Percentiles rank a stretch among this genome's conserved stretches.
These are phyloP conservation scores for Neurospora sp. DNA, from an alignment of 495 filamentous ascomycete species.

Conservation along the genomic window DNA sequence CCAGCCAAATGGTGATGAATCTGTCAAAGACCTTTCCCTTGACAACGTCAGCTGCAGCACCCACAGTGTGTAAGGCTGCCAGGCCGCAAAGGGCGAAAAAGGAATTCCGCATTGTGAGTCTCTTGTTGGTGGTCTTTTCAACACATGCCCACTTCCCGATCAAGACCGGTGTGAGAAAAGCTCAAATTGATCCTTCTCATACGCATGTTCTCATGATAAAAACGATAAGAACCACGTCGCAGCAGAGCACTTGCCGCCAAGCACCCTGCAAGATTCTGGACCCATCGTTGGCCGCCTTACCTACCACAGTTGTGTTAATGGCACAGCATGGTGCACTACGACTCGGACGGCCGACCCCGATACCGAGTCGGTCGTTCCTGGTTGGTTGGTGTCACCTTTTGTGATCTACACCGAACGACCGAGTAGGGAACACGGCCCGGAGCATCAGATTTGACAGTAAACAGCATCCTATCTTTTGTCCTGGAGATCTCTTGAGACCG, in stretches of 20 bases:
- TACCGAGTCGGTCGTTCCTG: background rate
- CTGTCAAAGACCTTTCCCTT: slow-evolving; percentile 54
- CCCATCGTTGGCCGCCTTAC: background rate
- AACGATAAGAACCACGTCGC: background rate
- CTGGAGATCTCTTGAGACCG: background rate
- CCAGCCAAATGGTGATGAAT: slow-evolving; percentile 61
- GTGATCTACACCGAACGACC: background rate
- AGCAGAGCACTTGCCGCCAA: background rate
- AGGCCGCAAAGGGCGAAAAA: background rate
- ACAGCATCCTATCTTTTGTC: background rate
- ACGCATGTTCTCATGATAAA: background rate
- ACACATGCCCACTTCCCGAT: background rate
- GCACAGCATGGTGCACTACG: background rate
- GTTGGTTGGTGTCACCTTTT: background rate
- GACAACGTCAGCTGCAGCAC: slow-evolving; percentile 18
- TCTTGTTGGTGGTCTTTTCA: background rate
- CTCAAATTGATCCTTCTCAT: background rate
- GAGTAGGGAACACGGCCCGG: background rate
- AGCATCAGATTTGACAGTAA: background rate
- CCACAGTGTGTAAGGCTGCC: background rate
- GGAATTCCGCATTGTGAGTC: background rate
- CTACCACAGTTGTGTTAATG: background rate
- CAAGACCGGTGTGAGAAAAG: background rate
- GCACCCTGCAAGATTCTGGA: background rate
- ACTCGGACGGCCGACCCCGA: background rate